These are phyloP conservation scores for Halenospora varia DNA, from an alignment of 495 filamentous ascomycete species.

Conservation along the genomic window DNA sequence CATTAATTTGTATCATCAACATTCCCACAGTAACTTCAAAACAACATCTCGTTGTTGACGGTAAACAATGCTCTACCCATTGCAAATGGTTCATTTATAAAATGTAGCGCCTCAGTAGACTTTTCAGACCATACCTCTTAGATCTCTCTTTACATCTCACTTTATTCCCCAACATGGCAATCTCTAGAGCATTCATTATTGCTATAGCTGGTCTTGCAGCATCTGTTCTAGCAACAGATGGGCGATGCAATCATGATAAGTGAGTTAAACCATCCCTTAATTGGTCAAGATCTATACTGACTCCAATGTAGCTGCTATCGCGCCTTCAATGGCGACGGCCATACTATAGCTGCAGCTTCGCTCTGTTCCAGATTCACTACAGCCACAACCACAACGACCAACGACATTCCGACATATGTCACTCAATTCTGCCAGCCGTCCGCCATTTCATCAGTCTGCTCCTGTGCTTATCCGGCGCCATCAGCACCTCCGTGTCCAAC, in stretches of 20 bases:
- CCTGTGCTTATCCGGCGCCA: slow-evolving; percentile 4
- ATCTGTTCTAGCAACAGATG: too few relatives aligned
- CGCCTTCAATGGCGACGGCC: slow-evolving; percentile 9
- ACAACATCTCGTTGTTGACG: too few relatives aligned
- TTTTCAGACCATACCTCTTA: too few relatives aligned
- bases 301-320: slow-evolving; percentile 3
- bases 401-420: slow-evolving; percentile 7
- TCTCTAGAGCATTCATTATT: too few relatives aligned
- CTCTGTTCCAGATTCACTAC: slow-evolving; percentile 8
- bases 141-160: too few relatives aligned
- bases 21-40: too few relatives aligned
- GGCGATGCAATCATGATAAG: slow-evolving; percentile 4
- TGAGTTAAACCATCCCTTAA: neutral
- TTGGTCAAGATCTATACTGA: neutral
- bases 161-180: too few relatives aligned
- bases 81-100: too few relatives aligned
- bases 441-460: slow-evolving; percentile 9
- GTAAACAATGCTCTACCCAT: too few relatives aligned
- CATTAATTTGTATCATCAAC: too few relatives aligned
- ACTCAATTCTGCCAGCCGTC: neutral
- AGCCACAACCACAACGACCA: slow-evolving; percentile 1
- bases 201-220: too few relatives aligned
- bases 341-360: neutral
- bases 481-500: neutral
- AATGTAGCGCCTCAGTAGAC: too few relatives aligned